Base-by-base conservation (phyloP, 306 rosid species). In the Gleditsia sinensis region DNA sequence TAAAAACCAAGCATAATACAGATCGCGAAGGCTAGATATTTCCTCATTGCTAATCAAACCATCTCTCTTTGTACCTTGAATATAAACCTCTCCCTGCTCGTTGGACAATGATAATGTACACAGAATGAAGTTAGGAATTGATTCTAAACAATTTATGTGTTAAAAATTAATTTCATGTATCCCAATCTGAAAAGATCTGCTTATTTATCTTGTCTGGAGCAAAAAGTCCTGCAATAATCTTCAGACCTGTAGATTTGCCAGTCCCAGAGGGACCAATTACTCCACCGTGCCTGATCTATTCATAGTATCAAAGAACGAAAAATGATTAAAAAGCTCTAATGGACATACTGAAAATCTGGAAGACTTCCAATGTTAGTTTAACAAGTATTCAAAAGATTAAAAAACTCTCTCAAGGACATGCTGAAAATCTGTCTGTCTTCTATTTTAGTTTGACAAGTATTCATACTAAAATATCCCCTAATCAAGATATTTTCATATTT, bases 211-310 rank as follows among this genome's bases (percentile, higher is more conserved):
- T 83, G 80, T 95, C 99, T 0, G 99, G 98, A 73, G 93, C 84
- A 69, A 95, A 93, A 78, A 95, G 95, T 70, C 99, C 99, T 14
- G 99, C 98, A 32, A 92, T 83, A 55, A 95, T 95, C 87, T 92
- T 95, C 77, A 95, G 71, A 82, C 86, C 81, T n/a, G 99, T 92
- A 30, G 99, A 95, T 80, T 95, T 95, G 10, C 99, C 99, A 3
- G 99, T 95, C 69, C 99, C 99, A 75, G 99, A 95, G 62, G 99
- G 99, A 72, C 99, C 99, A 70, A 95, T 95, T 75, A 92, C 89
- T 70, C 98, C 99, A 12, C 99, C 98, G 85, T 87, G 90, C 69
- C 94, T 92, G 79, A 95, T 95, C 99, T 92, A 83, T 80, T 83
- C 54, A 75, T 62, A 46, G 43, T 24, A 56, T 39, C 8, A 49